These are phyloP conservation scores for Heliosperma pusillum DNA, from an alignment of 148 eudicot genomes.

Conservation along the genomic window DNA sequence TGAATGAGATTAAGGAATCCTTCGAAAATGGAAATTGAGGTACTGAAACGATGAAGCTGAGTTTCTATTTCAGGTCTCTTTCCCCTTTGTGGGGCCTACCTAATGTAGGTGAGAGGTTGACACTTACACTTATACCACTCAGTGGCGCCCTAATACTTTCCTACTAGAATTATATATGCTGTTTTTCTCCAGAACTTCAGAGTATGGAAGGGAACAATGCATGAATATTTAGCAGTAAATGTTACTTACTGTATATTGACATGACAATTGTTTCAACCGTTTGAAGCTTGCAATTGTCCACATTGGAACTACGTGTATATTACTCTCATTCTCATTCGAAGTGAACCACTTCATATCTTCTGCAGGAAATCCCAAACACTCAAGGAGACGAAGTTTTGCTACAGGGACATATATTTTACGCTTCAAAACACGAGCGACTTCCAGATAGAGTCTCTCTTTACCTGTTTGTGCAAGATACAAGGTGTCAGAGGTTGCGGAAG, in stretches of 20 bases:
- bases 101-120: background rate
- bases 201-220: background rate
- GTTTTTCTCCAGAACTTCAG: slow-evolving; percentile 8
- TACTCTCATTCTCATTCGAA: slow-evolving; percentile 72
- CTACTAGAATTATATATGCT: background rate
- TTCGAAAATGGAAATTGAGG: background rate
- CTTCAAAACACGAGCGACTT: slow-evolving; percentile 76
- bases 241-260: slow-evolving; percentile 64
- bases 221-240: background rate
- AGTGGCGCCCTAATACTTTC: background rate
- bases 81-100: background rate
- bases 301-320: slow-evolving; percentile 94
- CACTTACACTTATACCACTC: background rate
- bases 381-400: slow-evolving; percentile 73
- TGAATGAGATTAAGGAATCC: slow-evolving; percentile 3
- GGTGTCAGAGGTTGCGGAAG: slow-evolving; percentile 5
- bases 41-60: background rate
- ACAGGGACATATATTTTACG: slow-evolving; percentile 69
- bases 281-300: slow-evolving; percentile 95
- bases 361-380: slow-evolving; percentile 63
- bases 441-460: slow-evolving; percentile 82
- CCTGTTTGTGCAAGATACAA: slow-evolving; percentile 38
- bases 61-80: background rate
- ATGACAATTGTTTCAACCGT: slow-evolving; percentile 66
- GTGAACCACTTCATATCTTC: slow-evolving; percentile 92